phyloP scores from a whole-genome alignment of 768 basidiomycete genomes.

The Udeniomyces megalosporus region DNA sequence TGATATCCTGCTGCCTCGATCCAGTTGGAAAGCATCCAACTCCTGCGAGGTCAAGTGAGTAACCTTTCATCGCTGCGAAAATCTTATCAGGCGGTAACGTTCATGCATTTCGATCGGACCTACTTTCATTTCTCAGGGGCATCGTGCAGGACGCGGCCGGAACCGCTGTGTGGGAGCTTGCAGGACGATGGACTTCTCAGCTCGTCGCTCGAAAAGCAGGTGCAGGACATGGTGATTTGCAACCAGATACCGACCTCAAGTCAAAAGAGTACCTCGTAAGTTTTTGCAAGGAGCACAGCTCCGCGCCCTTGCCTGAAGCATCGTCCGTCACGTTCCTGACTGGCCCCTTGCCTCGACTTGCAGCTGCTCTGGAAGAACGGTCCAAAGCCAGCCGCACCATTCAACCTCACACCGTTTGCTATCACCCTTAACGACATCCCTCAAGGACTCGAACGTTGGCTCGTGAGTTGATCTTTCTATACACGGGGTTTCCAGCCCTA shows the following conservation, averaged over 20 bases:
- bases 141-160: background rate
- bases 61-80: constrained; percentile 33
- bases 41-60: constrained; percentile 83
- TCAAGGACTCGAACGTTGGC: constrained; percentile 46
- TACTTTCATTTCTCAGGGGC: background rate
- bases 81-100: constrained; percentile 33
- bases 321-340: background rate
- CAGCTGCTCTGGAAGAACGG: constrained; percentile 63
- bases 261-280: constrained; percentile 27
- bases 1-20: no score
- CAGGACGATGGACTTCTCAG: constrained; percentile 65
- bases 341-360: background rate
- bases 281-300: constrained; percentile 34
- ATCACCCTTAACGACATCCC: constrained; percentile 76
- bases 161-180: background rate
- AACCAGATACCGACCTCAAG: constrained; percentile 52
- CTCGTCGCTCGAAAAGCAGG: constrained; percentile 67
- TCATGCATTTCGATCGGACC: constrained; percentile 52
- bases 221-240: constrained; percentile 41
- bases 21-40: constrained; percentile 84
- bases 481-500: no score
- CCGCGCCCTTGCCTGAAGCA: constrained; percentile 54
- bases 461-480: constrained; percentile 24
- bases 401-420: constrained; percentile 90
- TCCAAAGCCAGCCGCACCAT: constrained; percentile 62